These are phyloP conservation scores for Hypericum androsaemum DNA, from an alignment of 345 rosid species.

Conservation along the genomic window DNA sequence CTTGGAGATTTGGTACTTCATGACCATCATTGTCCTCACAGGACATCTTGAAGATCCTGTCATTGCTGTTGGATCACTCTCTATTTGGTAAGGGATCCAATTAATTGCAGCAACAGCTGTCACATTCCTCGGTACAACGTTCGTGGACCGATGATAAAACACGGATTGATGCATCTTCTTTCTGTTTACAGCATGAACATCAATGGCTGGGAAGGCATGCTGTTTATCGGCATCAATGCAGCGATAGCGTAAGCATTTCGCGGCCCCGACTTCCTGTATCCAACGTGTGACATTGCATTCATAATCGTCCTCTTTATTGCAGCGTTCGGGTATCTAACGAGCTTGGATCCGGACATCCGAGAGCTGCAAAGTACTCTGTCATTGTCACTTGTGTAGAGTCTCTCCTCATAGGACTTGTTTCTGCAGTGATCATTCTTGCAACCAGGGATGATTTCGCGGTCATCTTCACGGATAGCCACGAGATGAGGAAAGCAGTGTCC, in stretches of 20 bases:
- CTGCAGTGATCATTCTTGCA: slow-evolving; percentile 38
- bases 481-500: slow-evolving; percentile 6
- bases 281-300: neutral
- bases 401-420: slow-evolving; percentile 49
- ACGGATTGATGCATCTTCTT: slow-evolving; percentile 1
- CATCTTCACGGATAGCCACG: neutral
- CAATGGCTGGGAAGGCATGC: slow-evolving; percentile 97
- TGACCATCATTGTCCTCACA: slow-evolving; percentile 87
- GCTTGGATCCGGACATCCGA: slow-evolving; percentile 79
- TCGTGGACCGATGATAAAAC: neutral
- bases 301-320: slow-evolving; percentile 1
- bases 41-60: slow-evolving; percentile 87
- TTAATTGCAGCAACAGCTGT: neutral
- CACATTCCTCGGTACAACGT: neutral
- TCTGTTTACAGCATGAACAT: slow-evolving; percentile 71
- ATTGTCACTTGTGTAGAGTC: slow-evolving; percentile 49
- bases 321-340: slow-evolving; percentile 85
- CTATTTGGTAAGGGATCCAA: slow-evolving; percentile 52
- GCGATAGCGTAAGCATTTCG: slow-evolving; percentile 58
- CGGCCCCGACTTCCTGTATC: neutral
- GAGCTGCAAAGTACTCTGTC: slow-evolving; percentile 79
- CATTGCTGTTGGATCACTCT: slow-evolving; percentile 82
- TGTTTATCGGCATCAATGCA: slow-evolving; percentile 83
- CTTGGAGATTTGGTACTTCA: slow-evolving; percentile 96
- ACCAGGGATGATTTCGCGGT: slow-evolving; percentile 18